Base-by-base conservation (phyloP, 352 stramenopile genomes). In the Globisporangium rhizosaccharum region DNA sequence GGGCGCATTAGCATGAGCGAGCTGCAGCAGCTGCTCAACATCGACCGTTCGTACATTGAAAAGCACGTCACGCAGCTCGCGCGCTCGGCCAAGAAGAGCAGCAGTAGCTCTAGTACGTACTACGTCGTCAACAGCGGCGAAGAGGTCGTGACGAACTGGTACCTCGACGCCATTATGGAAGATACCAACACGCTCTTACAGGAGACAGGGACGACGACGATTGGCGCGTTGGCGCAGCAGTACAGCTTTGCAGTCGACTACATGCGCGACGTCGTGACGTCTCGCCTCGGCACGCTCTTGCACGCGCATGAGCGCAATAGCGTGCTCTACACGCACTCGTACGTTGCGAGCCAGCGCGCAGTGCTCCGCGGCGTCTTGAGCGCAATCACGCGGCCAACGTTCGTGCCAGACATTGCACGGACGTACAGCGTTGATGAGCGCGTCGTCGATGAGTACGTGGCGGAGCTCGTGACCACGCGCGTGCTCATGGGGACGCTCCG, bases 141-240 rank as follows among this genome's bases (percentile, higher is more conserved):
- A 63, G 85, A 93, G 59, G 65, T 94, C 41, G 58, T 94, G 25
- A 91, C 83, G 56, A 88, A 71, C 60, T 81, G 73, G 75, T 94
- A 94, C 57, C 63, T 94, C 50, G 82, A 94, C 62, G 79, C 70
- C 26, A 92, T 94, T 66, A 93, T 91, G 78, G 75, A 90, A 54
- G 79, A 93, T 59, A 87, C 79, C 23, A 76, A 92, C 56, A 75
- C 85, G 51, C 53, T 89, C 36, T 66, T 94, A n/a, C 79, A 92
- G 33, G 81, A 92, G 47, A 78, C 62, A 28, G 85, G 83, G 2
- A 88, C 76, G 1, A 72, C 76, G 18, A 78, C 76, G 7, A 72
- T 94, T 28, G 84, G 84, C 33, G 80, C 84, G 33, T 59, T 94
- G 36, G 82, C 85, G 28, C 79, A 90, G 71, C 83, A 93, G 68